Evolutionary conservation across 2,329 filamentous ascomycete genomes (phyloP).

Genomic region (Botrytis hyacinthi): DNA sequence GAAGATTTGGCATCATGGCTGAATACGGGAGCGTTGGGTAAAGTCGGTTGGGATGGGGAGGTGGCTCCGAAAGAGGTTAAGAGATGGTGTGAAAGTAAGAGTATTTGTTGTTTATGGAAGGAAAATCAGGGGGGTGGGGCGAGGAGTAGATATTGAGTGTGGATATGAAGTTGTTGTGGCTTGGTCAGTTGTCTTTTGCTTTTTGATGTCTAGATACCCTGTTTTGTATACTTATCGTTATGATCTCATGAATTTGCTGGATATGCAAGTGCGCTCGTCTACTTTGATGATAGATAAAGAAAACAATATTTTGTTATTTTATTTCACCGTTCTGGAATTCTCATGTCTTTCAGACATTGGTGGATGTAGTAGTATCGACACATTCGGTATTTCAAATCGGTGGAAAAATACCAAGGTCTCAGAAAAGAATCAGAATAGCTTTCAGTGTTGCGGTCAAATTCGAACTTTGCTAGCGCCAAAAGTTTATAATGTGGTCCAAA

Average conservation of each 20-base stretch:
- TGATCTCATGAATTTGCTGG: not conserved
- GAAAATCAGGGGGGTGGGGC: slow-evolving; percentile 35
- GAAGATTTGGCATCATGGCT: slow-evolving; percentile 85
- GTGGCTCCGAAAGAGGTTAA: slow-evolving; percentile 67
- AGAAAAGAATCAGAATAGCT: slow-evolving; percentile 29
- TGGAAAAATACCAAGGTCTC: not conserved
- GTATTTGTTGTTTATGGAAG: slow-evolving; percentile 77
- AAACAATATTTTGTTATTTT: not conserved
- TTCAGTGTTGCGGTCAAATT: slow-evolving; percentile 38
- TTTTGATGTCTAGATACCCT: not conserved
- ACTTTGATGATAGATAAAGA: not conserved
- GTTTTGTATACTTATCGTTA: not conserved
- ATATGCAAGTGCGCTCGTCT: not conserved
- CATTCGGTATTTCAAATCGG: slow-evolving; percentile 11
- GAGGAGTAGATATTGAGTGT: slow-evolving; percentile 33
- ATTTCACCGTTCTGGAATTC: not conserved
- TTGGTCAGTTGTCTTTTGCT: not conserved
- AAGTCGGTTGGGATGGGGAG: slow-evolving; percentile 63
- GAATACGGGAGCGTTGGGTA: slow-evolving; percentile 66
- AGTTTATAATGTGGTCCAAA: not conserved
- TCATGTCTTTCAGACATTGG: not conserved
- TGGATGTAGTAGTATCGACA: not conserved
- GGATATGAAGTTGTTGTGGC: not conserved
- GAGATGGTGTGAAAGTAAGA: slow-evolving; percentile 85
- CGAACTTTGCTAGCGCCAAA: not conserved